phyloP scores from a whole-genome alignment of 371 early-diverging fungal species.

The Basidiobolus meristosporus region DNA sequence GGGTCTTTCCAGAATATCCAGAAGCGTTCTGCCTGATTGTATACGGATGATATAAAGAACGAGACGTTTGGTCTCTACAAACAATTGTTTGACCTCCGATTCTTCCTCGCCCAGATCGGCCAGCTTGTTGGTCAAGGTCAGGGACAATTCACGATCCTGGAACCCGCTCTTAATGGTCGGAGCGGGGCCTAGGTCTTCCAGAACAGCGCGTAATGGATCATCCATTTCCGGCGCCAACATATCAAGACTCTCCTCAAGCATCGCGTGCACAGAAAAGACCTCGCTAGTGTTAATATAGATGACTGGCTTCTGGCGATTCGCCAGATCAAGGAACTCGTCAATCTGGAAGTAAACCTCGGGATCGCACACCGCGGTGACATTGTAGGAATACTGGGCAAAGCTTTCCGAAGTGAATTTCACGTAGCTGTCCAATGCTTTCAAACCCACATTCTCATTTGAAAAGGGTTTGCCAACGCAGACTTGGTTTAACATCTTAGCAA shows the following conservation, averaged over 20 bases:
- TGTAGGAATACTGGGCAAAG: constrained; percentile 54
- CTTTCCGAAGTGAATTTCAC: constrained; percentile 47
- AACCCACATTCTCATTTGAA: constrained; percentile 41
- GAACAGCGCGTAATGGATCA: constrained; percentile 60
- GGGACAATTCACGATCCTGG: constrained; percentile 28
- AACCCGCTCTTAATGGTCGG: constrained; percentile 23
- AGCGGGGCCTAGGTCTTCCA: constrained; percentile 66
- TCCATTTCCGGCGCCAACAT: constrained; percentile 25
- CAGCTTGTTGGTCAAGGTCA: constrained; percentile 47
- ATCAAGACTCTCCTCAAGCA: constrained; percentile 55
- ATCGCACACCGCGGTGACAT: constrained; percentile 60
- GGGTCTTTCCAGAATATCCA: constrained; percentile 60
- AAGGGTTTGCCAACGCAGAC: constrained; percentile 67
- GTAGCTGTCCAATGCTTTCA: constrained; percentile 63
- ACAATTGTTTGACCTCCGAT: constrained; percentile 40
- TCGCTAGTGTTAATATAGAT: constrained; percentile 80
- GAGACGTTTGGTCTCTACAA: constrained; percentile 78
- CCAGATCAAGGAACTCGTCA: constrained; percentile 72
- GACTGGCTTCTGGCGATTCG: constrained; percentile 61
- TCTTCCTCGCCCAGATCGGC: constrained; percentile 37
- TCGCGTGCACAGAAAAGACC: constrained; percentile 70
- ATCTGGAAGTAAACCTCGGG: constrained; percentile 82
- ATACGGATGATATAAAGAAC: constrained; percentile 64
- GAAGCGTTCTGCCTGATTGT: constrained; percentile 57
- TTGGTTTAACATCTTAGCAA: constrained; percentile 83